Conservation (phyloP, 441 rosid species). For the Kokia cookei region DNA sequence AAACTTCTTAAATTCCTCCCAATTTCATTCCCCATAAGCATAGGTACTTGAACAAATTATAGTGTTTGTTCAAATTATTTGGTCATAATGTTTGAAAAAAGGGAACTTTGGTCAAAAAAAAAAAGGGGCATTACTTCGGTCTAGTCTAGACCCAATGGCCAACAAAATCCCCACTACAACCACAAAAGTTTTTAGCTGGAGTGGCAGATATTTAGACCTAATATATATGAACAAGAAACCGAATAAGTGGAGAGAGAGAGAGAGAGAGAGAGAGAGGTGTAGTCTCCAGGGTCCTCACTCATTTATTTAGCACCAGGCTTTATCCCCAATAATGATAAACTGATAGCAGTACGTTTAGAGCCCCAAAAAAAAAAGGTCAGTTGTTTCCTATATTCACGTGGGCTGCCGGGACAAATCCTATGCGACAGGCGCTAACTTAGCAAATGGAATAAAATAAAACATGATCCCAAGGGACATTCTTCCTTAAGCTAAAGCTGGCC, state of each 20-base stretch:
- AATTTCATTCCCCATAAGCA: not conserved
- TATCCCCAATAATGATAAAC: conserved; percentile 6
- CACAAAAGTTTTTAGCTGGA: not conserved
- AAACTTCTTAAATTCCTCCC: not conserved
- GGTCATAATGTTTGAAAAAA: not conserved
- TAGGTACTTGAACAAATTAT: not conserved
- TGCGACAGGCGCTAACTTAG: not conserved
- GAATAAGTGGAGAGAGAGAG: not conserved
- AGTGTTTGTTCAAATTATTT: not conserved
- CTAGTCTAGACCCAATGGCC: not conserved
- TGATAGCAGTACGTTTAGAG: not conserved
- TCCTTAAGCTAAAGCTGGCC: conserved; percentile 5
- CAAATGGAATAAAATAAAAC: conserved; percentile 2
- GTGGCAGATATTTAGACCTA: not conserved
- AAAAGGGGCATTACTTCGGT: not conserved
- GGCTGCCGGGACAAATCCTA: not conserved
- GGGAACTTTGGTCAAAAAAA: not conserved
- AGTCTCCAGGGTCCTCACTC: not conserved
- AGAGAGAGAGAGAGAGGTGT: not conserved
- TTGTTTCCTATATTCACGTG: conserved; percentile 9
- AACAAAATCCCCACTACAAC: not conserved
- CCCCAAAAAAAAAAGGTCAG: not conserved
- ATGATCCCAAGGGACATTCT: conserved; percentile 1
- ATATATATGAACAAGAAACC: not conserved
- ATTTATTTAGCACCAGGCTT: conserved; percentile 1